Conservation (phyloP, 257 asterid genomes). For the Solanum etuberosum region DNA sequence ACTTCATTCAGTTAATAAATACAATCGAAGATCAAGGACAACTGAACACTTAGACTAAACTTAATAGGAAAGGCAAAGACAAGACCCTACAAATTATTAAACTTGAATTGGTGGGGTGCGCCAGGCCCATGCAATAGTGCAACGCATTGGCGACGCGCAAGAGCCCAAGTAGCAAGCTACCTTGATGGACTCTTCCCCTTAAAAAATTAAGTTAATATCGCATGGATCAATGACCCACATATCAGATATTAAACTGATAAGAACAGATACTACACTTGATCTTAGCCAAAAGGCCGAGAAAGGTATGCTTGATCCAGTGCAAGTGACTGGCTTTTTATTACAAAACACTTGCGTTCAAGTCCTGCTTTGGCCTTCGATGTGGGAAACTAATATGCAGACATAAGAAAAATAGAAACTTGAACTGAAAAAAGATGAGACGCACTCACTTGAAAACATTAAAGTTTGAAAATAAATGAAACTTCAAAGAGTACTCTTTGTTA, state of each 20-base stretch:
- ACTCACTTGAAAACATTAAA: constrained; percentile 17
- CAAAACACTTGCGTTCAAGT: neutral
- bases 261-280: no score
- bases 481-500: neutral
- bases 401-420: neutral
- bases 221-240: no score
- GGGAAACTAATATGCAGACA: neutral
- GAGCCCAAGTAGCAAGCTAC: neutral
- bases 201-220: no score
- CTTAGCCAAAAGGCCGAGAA: constrained; percentile 52
- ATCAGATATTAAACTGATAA: no score
- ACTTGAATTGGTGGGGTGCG: neutral
- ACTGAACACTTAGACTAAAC: neutral
- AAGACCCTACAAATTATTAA: fast-evolving
- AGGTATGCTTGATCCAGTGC: neutral
- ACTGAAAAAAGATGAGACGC: neutral
- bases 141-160: neutral
- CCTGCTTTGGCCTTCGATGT: neutral
- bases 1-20: neutral
- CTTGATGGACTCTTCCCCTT: neutral
- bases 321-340: neutral
- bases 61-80: neutral
- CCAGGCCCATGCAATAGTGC: neutral
- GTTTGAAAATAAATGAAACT: neutral
- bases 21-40: no score